Conservation (phyloP, 257 asterid species). For the Solanum neorickii region DNA sequence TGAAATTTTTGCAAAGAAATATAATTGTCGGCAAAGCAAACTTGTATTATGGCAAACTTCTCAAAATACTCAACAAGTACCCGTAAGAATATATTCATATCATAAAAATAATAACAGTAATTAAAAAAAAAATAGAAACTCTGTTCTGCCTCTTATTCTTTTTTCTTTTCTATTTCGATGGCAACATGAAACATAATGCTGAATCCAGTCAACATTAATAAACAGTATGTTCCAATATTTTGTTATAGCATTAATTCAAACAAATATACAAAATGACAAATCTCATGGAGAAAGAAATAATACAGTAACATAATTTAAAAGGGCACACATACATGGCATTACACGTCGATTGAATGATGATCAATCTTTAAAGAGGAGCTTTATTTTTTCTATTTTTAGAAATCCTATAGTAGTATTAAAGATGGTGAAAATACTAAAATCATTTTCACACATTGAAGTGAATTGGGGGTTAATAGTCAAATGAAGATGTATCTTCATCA, state of each 20-base stretch:
- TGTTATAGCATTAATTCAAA: neutral
- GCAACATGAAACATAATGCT: neutral
- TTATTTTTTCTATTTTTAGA: neutral
- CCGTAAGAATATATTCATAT: neutral
- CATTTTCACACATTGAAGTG: constrained; percentile 22
- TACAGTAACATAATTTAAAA: neutral
- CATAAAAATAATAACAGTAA: too few species aligned
- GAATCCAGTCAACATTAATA: neutral
- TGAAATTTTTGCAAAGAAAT: neutral
- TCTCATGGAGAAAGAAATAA: neutral
- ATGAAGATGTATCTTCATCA: neutral
- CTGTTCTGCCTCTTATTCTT: neutral
- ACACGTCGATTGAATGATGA: constrained; percentile 8
- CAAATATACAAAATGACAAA: neutral
- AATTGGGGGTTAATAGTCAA: constrained; percentile 1
- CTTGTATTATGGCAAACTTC: neutral
- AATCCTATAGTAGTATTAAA: neutral
- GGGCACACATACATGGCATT: neutral
- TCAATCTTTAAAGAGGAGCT: constrained; percentile 8
- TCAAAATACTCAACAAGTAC: neutral
- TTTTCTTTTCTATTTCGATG: neutral
- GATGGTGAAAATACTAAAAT: constrained; percentile 16
- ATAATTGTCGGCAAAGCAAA: neutral
- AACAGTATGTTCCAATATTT: neutral
- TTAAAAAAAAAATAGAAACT: too few species aligned